Evolutionary conservation across 1,139 yeast species (phyloP).

Genomic region (Nematodospora anomalae): DNA sequence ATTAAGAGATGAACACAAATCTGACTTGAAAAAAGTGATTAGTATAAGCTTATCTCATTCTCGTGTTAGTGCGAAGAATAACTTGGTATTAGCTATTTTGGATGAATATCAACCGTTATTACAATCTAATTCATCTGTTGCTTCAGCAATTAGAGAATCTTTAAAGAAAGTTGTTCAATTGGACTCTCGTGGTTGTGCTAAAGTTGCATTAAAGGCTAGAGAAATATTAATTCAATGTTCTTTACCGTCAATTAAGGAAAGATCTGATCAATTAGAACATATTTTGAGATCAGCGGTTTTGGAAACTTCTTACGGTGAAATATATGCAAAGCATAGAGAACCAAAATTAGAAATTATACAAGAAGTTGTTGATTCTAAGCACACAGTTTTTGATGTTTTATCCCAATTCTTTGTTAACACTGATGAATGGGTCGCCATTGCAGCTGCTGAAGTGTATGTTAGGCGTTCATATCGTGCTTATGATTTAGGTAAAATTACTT

Average conservation of each 20-base stretch:
- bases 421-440: constrained; percentile 89
- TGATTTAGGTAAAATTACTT: constrained; percentile 73
- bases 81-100: constrained; percentile 80
- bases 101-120: constrained; percentile 77
- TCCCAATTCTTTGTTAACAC: constrained; percentile 82
- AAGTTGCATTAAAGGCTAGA: constrained; percentile 94
- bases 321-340: constrained; percentile 69
- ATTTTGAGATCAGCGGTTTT: constrained; percentile 90
- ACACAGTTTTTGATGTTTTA: constrained; percentile 93
- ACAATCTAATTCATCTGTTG: constrained; percentile 65
- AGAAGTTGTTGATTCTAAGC: constrained; percentile 94
- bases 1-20: constrained; percentile 84
- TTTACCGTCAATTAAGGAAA: constrained; percentile 90
- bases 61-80: constrained; percentile 90
- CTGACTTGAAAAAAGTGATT: constrained; percentile 73
- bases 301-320: constrained; percentile 85
- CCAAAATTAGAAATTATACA: constrained; percentile 80
- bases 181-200: constrained; percentile 86
- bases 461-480: constrained; percentile 98
- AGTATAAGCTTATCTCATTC: constrained; percentile 81
- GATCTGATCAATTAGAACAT: constrained; percentile 96
- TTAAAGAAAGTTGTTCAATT: constrained; percentile 80
- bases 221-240: constrained; percentile 96
- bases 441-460: constrained; percentile 94
- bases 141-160: constrained; percentile 66